Evolutionary conservation across 2,329 filamentous ascomycete species (phyloP).

Genomic region (Rhexocercosporidium sp.): DNA sequence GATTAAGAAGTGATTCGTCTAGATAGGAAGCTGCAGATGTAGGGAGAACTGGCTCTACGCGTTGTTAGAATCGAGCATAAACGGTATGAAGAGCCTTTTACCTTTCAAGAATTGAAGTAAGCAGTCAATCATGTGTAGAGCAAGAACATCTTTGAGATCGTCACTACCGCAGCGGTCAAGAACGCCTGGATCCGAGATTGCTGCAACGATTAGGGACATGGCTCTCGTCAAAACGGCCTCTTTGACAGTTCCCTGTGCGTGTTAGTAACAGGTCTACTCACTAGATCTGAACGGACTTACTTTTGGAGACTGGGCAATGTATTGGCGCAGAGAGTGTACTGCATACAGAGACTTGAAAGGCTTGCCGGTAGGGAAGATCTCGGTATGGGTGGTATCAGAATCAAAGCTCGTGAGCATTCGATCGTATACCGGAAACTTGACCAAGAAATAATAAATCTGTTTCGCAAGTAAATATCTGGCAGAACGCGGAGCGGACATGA

Average conservation of each 20-base stretch:
- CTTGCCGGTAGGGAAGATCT: conserved; percentile 71
- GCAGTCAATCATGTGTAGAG: conserved; percentile 60
- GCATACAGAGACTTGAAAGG: conserved; percentile 79
- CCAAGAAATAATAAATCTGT: conserved; percentile 73
- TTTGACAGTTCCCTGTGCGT: conserved; percentile 32
- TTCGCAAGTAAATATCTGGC: neutral
- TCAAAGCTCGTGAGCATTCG: conserved; percentile 65
- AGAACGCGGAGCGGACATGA: neutral
- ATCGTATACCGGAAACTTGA: conserved; percentile 71
- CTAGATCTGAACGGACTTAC: conserved; percentile 26
- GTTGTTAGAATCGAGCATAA: conserved; percentile 35
- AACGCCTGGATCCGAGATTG: conserved; percentile 63
- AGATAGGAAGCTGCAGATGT: conserved; percentile 43
- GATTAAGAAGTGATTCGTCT: conserved; percentile 40
- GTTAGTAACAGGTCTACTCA: conserved; percentile 25
- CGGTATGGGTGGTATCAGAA: conserved; percentile 55
- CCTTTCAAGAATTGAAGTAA: conserved; percentile 61
- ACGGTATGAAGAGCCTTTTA: conserved; percentile 38
- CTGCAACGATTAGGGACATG: conserved; percentile 61
- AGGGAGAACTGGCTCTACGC: conserved; percentile 45
- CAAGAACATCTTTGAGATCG: conserved; percentile 54
- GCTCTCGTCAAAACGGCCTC: conserved; percentile 49
- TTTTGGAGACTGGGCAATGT: conserved; percentile 50
- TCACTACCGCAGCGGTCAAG: conserved; percentile 51
- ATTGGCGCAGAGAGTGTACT: conserved; percentile 67